phyloP scores from a whole-genome alignment of 2,329 filamentous ascomycete genomes.

The Fusarium fujikuroi region DNA sequence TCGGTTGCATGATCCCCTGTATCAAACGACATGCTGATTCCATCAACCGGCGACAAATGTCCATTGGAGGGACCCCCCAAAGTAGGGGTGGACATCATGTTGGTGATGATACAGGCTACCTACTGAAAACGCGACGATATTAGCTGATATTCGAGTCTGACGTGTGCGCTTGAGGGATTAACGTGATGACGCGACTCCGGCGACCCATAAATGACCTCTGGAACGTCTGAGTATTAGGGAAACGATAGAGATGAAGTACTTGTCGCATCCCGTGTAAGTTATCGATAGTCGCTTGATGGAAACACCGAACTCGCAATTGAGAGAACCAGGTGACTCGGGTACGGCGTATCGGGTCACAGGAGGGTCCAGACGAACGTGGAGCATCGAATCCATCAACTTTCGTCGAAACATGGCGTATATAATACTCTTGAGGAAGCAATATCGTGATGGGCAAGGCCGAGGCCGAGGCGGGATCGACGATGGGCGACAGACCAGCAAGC shows the following conservation, averaged over 20 bases:
- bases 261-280: conserved; percentile 58
- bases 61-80: conserved; percentile 74
- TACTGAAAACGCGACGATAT: conserved; percentile 51
- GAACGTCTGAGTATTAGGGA: conserved; percentile 25
- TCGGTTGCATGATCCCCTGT: conserved; percentile 58
- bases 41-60: conserved; percentile 66
- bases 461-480: conserved; percentile 51
- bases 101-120: conserved; percentile 70
- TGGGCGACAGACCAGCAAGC: conserved; percentile 51
- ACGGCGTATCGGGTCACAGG: conserved; percentile 35
- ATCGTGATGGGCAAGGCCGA: conserved; percentile 50
- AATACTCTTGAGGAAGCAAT: conserved; percentile 44
- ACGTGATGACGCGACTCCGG: conserved; percentile 36
- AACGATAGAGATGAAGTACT: conserved; percentile 50
- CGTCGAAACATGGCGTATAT: conserved; percentile 40
- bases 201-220: conserved; percentile 45
- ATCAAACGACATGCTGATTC: conserved; percentile 53
- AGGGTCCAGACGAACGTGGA: conserved; percentile 49
- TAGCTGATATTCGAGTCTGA: conserved; percentile 44
- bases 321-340: conserved; percentile 40
- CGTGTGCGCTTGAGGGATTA: conserved; percentile 35
- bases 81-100: conserved; percentile 71
- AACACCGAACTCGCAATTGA: conserved; percentile 57
- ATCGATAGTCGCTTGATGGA: conserved; percentile 61
- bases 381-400: conserved; percentile 51